These are phyloP conservation scores for Thraustochytrium striatum DNA, from an alignment of 352 stramenopile species.

Conservation along the genomic window DNA sequence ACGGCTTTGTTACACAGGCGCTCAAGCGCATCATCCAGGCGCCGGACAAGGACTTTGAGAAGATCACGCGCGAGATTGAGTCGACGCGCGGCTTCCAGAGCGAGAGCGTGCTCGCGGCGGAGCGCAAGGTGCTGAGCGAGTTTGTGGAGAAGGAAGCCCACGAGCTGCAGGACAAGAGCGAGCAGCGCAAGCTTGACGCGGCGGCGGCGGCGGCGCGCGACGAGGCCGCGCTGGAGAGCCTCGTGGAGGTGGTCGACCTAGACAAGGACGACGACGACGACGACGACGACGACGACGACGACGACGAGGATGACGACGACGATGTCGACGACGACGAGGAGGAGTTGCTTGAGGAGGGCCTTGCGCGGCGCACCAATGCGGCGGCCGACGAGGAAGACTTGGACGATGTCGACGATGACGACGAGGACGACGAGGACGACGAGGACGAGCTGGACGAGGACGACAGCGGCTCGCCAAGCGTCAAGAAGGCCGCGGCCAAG, in stretches of 20 bases:
- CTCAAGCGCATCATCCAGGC: constrained; percentile 39
- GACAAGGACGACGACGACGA: constrained; percentile 39
- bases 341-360: background rate
- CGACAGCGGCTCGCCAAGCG: background rate
- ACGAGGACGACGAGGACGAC: background rate
- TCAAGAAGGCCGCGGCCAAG: background rate
- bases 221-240: background rate
- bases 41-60: constrained; percentile 27
- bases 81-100: background rate
- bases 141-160: constrained; percentile 12
- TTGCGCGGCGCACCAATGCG: too few species aligned
- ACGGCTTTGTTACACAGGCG: constrained; percentile 28
- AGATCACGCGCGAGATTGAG: constrained; percentile 40
- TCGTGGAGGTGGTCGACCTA: constrained; percentile 7
- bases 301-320: background rate
- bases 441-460: background rate
- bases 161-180: background rate
- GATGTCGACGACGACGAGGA: background rate
- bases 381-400: background rate
- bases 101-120: constrained; percentile 8
- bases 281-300: background rate
- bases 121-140: constrained; percentile 20
- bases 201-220: background rate
- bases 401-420: background rate
- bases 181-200: background rate